phyloP scores from a whole-genome alignment of 73 alveolate species.

The Blepharisma japonicum region DNA sequence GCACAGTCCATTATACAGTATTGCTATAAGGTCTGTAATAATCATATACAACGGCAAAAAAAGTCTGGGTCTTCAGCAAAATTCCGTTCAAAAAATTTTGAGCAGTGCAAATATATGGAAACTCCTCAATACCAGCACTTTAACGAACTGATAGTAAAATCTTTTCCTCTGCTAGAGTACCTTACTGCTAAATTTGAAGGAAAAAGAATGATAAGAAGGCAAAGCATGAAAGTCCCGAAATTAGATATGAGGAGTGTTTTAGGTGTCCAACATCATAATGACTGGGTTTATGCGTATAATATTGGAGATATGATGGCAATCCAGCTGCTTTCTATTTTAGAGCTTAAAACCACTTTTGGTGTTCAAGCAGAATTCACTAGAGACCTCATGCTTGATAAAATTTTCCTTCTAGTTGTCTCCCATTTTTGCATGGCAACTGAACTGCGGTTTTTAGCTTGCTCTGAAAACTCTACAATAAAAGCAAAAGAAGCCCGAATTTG shows the following conservation, averaged over 20 bases:
- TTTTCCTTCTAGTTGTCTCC: neutral
- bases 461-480: neutral
- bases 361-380: neutral
- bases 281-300: constrained; percentile 2
- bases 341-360: neutral
- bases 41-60: neutral
- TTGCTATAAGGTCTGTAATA: neutral
- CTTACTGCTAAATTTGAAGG: neutral
- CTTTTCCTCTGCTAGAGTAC: neutral
- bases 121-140: neutral
- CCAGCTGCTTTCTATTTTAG: neutral
- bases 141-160: neutral
- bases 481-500: neutral
- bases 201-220: neutral
- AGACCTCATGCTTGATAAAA: constrained; percentile 5
- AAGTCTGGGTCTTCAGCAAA: neutral
- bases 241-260: neutral
- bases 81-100: too few relatives aligned
- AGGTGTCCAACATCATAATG: constrained; percentile 1
- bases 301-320: constrained; percentile 26
- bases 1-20: neutral
- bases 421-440: constrained; percentile 14
- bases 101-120: neutral
- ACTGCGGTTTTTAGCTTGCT: constrained; percentile 1
- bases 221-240: neutral